Percentiles rank a stretch among this genome's conserved stretches.
phyloP scores from a whole-genome alignment of 2,329 filamentous ascomycete genomes.

The Arachnomyces sp. region DNA sequence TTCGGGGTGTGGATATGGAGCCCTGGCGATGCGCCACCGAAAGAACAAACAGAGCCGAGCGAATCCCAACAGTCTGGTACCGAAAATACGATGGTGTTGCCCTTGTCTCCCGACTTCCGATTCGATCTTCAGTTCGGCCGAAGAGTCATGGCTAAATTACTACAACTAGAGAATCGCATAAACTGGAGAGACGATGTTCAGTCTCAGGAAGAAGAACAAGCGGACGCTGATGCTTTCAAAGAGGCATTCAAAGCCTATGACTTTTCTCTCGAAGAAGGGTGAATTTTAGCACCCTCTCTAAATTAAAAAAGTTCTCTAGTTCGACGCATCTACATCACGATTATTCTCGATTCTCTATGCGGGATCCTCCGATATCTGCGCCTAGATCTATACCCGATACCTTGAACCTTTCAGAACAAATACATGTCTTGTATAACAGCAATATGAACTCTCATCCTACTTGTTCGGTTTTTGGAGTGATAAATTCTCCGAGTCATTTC shows the following conservation, averaged over 20 bases:
- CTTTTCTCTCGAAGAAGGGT: constrained; percentile 52
- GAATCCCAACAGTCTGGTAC: constrained; percentile 33
- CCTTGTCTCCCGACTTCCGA: constrained; percentile 59
- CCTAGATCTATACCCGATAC: no score
- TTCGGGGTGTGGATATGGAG: constrained; percentile 77
- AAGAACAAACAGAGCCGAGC: constrained; percentile 5
- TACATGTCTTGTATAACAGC: no score
- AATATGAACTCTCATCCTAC: no score
- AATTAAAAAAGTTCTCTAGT: no score
- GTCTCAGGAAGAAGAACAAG: constrained; percentile 65
- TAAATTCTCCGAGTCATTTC: no score
- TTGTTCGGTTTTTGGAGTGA: no score
- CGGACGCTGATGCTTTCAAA: constrained; percentile 72
- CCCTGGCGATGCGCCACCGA: no score
- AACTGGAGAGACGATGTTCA: constrained; percentile 83
- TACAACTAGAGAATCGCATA: constrained; percentile 68
- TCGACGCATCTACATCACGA: no score
- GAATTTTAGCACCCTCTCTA: background rate
- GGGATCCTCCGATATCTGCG: no score
- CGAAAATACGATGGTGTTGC: constrained; percentile 65
- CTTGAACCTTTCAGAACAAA: no score
- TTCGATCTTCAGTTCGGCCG: constrained; percentile 91
- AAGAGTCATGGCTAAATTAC: constrained; percentile 76
- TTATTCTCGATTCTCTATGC: no score
- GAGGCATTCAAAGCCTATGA: constrained; percentile 77